A percentile compares a stretch with the other conserved stretches of the same genome.
phyloP scores from a whole-genome alignment of 2,329 filamentous ascomycete genomes.

The Basipetospora chlamydospora region DNA sequence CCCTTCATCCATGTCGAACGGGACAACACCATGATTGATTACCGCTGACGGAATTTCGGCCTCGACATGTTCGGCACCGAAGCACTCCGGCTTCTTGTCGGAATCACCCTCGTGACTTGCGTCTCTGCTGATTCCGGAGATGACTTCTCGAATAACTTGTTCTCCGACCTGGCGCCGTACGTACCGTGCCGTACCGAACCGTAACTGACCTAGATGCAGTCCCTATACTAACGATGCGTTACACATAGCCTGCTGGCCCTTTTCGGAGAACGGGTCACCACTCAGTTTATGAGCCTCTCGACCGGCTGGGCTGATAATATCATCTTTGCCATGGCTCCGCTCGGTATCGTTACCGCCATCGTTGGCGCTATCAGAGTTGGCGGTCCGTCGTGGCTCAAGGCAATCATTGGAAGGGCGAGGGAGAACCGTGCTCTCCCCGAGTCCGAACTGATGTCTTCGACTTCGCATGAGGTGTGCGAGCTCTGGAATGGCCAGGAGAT shows the following conservation, averaged over 20 bases:
- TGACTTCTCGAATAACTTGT: too few species aligned
- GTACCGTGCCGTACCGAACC: too few species aligned
- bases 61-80: too few species aligned
- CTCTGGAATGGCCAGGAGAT: conserved; percentile 19
- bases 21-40: too few species aligned
- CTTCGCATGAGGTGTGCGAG: conserved; percentile 22
- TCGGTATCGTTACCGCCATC: conserved; percentile 25
- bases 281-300: conserved; percentile 29
- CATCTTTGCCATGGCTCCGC: conserved; percentile 19
- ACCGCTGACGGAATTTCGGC: too few species aligned
- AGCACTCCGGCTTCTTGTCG: too few species aligned
- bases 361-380: conserved; percentile 17
- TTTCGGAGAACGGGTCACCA: conserved; percentile 31
- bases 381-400: conserved; percentile 15
- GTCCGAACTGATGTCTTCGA: conserved; percentile 25
- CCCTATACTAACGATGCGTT: too few species aligned
- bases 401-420: conserved; percentile 23
- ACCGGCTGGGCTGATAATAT: conserved; percentile 9
- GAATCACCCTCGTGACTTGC: too few species aligned
- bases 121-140: too few species aligned
- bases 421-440: conserved; percentile 20
- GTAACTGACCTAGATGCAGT: too few species aligned
- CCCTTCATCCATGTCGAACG: too few species aligned
- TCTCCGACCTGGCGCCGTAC: too few species aligned
- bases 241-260: conserved; percentile 10